These are phyloP conservation scores for Clausena lansium DNA, from an alignment of 345 rosid species.

Conservation along the genomic window DNA sequence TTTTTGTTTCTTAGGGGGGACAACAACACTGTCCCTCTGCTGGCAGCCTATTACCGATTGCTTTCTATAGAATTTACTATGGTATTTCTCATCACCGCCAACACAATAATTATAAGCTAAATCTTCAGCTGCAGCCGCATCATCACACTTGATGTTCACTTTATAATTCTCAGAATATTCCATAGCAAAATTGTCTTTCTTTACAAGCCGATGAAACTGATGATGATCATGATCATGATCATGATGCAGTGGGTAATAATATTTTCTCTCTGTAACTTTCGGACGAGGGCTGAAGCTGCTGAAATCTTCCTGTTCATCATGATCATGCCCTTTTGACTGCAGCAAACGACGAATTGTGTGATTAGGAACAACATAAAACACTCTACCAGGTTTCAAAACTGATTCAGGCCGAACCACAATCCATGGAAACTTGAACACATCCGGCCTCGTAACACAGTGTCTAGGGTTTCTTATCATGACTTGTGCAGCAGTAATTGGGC, in stretches of 20 bases:
- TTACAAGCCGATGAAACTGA: background rate
- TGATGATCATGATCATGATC: too few species aligned
- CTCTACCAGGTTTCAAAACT: constrained; percentile 33
- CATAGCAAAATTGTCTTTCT: background rate
- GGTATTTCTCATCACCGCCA: background rate
- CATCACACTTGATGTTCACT: background rate
- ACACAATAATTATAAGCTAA: background rate
- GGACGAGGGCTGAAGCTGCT: background rate
- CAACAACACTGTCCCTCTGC: background rate
- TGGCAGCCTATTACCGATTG: background rate
- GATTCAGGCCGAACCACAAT: constrained; percentile 42
- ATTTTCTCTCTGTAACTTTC: background rate
- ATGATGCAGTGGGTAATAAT: too few species aligned
- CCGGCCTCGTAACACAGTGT: constrained; percentile 45
- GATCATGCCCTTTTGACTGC: constrained; percentile 2
- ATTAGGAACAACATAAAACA: constrained; percentile 39
- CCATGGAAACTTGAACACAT: constrained; percentile 45
- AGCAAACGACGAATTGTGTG: constrained; percentile 30
- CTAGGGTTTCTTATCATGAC: constrained; percentile 45
- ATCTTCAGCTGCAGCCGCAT: background rate
- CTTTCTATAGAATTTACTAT: background rate
- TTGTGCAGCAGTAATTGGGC: constrained; percentile 35
- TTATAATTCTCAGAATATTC: background rate
- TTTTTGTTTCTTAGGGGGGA: background rate
- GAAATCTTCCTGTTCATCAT: background rate